Base-by-base conservation (phyloP, 2,329 filamentous ascomycete genomes). In the Cladosporium colombiae region DNA sequence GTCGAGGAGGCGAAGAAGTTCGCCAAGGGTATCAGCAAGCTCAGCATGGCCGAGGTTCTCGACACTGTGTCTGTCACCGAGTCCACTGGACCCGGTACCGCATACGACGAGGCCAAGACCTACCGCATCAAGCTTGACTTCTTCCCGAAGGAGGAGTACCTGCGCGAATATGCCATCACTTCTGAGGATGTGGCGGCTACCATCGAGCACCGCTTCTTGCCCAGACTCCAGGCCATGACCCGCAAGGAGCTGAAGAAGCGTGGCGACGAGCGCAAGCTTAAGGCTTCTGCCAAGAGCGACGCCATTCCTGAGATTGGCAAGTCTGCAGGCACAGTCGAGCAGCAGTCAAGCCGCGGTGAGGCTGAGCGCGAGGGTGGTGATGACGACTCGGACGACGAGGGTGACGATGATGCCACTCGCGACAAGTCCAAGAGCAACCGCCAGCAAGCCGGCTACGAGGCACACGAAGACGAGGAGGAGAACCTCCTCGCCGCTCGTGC, bases 381-480 rank as follows among this genome's bases (percentile, higher is more conserved):
- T 53, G 89, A 88, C 65, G 91, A 96, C 74, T 92, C 86, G 66
- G 85, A 86, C 64, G 85, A 83, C 67, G 82, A 86, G 62, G 82
- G 82, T 23, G 81, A 83, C 16, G 80, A 78, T 64, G 82, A 83
- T 69, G 81, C 86, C 59, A 93, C 88, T 4, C 87, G 85, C 68
- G 87, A 87, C 71, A 96, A 92, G 80, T 85, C 88, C 74, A 87
- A 86, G 72, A 87, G 88, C 55, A 95, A 96, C 76, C 89, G 91
- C 49, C 83, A 85, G 62, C 91, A 97, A 78, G 91, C 90, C 33
- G 89, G 94, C 2, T 95, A 92, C 16, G 98, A 97, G 71, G 94
- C 92, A 46, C 91, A 89, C 37, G 96, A 96, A 56, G 95, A 98
- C 74, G 93, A 97, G 5, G 94, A 94, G 4, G 95, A 98, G 74